Base-by-base conservation (phyloP, 2,329 filamentous ascomycete genomes). In the Pezicula rhizophila region DNA sequence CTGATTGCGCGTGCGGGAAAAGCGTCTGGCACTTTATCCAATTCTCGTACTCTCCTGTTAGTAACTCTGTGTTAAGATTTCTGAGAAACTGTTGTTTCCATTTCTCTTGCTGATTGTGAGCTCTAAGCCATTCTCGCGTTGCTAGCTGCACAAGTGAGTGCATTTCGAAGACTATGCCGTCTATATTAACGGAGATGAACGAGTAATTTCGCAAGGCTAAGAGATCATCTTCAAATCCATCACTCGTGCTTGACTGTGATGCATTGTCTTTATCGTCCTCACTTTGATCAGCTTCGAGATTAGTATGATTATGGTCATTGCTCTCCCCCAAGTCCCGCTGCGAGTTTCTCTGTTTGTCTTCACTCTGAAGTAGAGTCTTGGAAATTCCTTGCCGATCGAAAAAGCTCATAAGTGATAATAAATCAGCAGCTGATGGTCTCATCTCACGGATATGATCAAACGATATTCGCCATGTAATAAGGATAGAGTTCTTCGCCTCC, bases 391-490 rank as follows among this genome's bases (percentile, higher is more conserved):
- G 66, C 18, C 60, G 59, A 45, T 76, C 64, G 52, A 71, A 76
- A 49, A 71, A 69, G 60, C 71, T 72, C 67, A 76, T 69, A 5
- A 76, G 61, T 1, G 69, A 70, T 0, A 77, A 52, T 8, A 75
- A 55, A 14, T 71, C 56, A 2, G 71, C 63, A 8, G 73, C 73
- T 4, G 62, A 62, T 5, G 51, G 59, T 31, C 60, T 50, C n/a
- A 56, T 55, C 3, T 55, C 41, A 8, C 59, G 64, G 28, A 74
- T 68, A 34, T 70, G 42, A 18, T 66, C 53, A 46, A 68, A 66
- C 0, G 61, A 64, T 33, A 66, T 60, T 26, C 67, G 64, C 66
- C 63, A 71, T n/a, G 65, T 69, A 6, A 56, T 49, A 2, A 68
- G 58, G 4, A 70, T 58, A 0, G 67, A 65, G 45, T 70, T 67